Percentiles rank a stretch among this genome's conserved stretches.
Conservation (phyloP, 1,284 basidiomycete genomes). For the Xerocomus minutiporus region DNA sequence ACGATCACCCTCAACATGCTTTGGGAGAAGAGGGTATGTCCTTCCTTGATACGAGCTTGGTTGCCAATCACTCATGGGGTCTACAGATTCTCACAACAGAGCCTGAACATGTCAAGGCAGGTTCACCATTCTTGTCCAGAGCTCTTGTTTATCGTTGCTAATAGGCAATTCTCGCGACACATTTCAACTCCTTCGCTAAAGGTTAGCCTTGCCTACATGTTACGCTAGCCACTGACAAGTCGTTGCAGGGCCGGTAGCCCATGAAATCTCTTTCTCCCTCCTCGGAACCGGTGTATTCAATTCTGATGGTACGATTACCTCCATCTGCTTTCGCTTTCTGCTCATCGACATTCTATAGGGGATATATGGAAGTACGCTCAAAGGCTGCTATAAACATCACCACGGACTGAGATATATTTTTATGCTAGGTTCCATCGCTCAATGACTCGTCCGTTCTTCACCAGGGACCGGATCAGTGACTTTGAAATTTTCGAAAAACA, state of each 20-base stretch:
- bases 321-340: background rate
- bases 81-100: conserved; percentile 30
- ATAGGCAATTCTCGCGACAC: conserved; percentile 35
- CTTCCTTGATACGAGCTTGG: background rate
- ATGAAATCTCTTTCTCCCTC: conserved; percentile 32
- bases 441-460: conserved; percentile 57
- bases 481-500: conserved; percentile 52
- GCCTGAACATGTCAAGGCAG: conserved; percentile 40
- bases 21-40: conserved; percentile 31
- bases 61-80: background rate
- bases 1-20: conserved; percentile 30
- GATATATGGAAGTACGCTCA: conserved; percentile 49
- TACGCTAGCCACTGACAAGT: conserved; percentile 2
- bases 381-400: background rate
- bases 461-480: conserved; percentile 48
- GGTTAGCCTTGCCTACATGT: conserved; percentile 22
- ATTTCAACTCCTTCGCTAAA: conserved; percentile 44
- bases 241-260: conserved; percentile 16
- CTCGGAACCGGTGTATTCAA: conserved; percentile 59
- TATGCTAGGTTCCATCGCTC: conserved; percentile 47
- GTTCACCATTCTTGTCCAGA: background rate
- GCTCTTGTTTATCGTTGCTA: background rate
- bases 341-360: conserved; percentile 30
- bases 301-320: conserved; percentile 42
- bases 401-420: conserved; percentile 6